phyloP scores from a whole-genome alignment of 768 basidiomycete species.

The Psilocybe cubensis region DNA sequence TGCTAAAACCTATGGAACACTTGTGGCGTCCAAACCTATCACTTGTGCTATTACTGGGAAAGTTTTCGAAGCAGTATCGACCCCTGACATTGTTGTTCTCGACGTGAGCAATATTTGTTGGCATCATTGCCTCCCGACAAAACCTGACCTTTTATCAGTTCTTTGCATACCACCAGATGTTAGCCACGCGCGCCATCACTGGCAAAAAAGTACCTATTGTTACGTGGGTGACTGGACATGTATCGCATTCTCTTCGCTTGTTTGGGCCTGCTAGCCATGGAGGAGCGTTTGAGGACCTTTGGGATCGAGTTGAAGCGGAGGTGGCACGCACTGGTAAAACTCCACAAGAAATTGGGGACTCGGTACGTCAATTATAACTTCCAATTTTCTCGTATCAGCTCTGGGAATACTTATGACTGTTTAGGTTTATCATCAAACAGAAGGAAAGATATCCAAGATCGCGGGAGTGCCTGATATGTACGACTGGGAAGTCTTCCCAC shows the following conservation, averaged over 20 bases:
- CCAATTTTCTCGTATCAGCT: background rate
- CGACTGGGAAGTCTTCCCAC: conserved; percentile 17
- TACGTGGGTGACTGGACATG: background rate
- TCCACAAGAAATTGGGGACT: background rate
- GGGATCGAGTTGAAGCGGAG: background rate
- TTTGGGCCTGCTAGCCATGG: background rate
- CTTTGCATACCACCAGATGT: background rate
- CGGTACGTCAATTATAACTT: background rate
- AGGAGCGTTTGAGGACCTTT: background rate
- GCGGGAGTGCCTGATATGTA: conserved; percentile 16
- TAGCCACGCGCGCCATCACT: background rate
- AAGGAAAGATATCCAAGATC: background rate
- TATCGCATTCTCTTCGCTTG: background rate
- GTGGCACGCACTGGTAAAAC: background rate
- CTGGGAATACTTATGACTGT: too few relatives aligned
- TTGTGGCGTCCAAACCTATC: conserved; percentile 6
- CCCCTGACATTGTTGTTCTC: conserved; percentile 10
- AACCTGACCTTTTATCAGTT: background rate
- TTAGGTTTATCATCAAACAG: background rate
- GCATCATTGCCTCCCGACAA: background rate
- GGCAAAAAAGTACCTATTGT: background rate
- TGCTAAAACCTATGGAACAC: conserved; percentile 1
- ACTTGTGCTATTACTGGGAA: conserved; percentile 12
- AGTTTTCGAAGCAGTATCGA: conserved; percentile 6
- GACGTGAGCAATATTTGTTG: conserved; percentile 7